A percentile compares a stretch with the other conserved stretches of the same genome.
These are phyloP conservation scores for Raffaelea albimanens DNA, from an alignment of 2,329 filamentous ascomycete species.

Conservation along the genomic window DNA sequence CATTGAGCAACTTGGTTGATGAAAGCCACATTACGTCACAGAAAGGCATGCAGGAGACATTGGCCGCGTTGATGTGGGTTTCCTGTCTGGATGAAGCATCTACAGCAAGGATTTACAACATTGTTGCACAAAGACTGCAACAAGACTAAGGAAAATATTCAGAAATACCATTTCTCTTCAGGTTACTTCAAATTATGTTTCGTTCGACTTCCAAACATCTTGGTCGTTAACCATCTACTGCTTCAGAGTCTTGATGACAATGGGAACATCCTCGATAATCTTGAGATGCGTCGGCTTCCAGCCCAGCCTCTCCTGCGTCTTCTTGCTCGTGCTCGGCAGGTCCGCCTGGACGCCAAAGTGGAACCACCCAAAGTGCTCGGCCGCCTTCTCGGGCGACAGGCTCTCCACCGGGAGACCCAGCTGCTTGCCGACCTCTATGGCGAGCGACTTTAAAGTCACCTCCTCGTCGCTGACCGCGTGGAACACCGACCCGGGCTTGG, in stretches of 20 bases:
- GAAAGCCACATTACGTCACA: too few relatives aligned
- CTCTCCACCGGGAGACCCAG: conserved; percentile 22
- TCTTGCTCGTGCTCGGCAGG: conserved; percentile 24
- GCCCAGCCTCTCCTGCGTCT: conserved; percentile 24
- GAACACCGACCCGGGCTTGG: conserved; percentile 21
- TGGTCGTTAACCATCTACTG: too few relatives aligned
- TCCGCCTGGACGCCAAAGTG: conserved; percentile 12
- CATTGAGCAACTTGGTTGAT: too few relatives aligned
- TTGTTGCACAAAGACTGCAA: too few relatives aligned
- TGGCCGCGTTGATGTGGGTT: too few relatives aligned
- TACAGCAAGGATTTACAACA: too few relatives aligned
- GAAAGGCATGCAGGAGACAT: too few relatives aligned
- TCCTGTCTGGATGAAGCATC: too few relatives aligned
- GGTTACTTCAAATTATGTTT: too few relatives aligned
- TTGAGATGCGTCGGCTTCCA: conserved; percentile 18
- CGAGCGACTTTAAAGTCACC: conserved; percentile 25
- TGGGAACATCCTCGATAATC: conserved; percentile 8
- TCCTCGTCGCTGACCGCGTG: conserved; percentile 27
- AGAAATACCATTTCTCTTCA: too few relatives aligned
- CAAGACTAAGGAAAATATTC: too few relatives aligned
- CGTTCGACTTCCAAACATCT: too few relatives aligned
- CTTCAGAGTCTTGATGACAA: background rate
- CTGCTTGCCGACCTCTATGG: conserved; percentile 22
- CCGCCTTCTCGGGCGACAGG: conserved; percentile 19
- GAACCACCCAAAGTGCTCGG: conserved; percentile 16